phyloP scores from a whole-genome alignment of 139 green algal genomes.

The Chlorella sp. region DNA sequence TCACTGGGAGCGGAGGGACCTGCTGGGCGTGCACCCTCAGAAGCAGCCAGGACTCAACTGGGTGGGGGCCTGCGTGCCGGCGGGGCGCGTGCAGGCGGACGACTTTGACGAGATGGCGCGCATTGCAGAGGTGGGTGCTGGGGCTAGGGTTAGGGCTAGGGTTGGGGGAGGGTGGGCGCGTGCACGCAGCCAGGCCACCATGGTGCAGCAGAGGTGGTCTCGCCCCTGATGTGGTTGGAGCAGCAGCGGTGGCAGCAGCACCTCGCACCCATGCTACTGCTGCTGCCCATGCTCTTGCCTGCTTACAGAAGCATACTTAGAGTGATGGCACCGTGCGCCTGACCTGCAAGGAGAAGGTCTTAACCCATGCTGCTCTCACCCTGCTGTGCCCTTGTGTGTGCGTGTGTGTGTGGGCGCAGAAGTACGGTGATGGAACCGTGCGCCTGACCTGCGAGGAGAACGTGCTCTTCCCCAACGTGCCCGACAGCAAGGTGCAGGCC shows the following conservation, averaged over 20 bases:
- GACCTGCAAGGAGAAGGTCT: conserved; percentile 94
- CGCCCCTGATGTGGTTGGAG: neutral
- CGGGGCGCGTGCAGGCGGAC: conserved; percentile 64
- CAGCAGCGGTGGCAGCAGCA: neutral
- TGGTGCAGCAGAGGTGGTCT: neutral
- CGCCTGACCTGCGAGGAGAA: conserved; percentile 96
- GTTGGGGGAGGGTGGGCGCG: neutral
- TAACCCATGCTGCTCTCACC: neutral
- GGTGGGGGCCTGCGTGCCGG: conserved; percentile 76
- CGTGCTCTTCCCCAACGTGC: conserved; percentile 86
- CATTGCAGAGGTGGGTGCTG: conserved; percentile 37
- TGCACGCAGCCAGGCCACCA: neutral
- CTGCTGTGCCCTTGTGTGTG: neutral
- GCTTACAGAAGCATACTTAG: conserved; percentile 50
- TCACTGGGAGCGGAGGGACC: conserved; percentile 62
- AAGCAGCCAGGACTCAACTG: conserved; percentile 73
- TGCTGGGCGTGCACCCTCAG: conserved; percentile 90
- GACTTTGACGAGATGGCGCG: conserved; percentile 79
- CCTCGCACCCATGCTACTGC: neutral
- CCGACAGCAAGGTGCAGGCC: conserved; percentile 68
- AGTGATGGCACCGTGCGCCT: conserved; percentile 84
- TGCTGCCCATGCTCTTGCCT: neutral
- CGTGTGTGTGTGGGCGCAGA: conserved; percentile 27
- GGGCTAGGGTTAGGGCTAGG: neutral
- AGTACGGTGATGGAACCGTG: conserved; percentile 82